phyloP scores from a whole-genome alignment of 768 basidiomycete species.

The Termitomyces bulborhizus region DNA sequence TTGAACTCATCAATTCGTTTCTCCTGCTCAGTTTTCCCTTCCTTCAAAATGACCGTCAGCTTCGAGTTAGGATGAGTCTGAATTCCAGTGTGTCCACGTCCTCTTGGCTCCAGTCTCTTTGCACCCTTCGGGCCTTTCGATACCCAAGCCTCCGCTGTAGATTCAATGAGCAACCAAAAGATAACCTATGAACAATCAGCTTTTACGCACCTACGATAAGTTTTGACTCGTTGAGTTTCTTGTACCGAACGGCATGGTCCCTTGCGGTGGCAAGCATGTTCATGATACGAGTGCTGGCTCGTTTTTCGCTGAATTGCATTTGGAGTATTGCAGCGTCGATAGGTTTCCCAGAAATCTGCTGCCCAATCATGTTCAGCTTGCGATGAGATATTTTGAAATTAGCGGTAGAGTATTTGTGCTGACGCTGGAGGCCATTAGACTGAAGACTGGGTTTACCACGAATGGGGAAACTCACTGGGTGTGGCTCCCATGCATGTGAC shows the following conservation, averaged over 20 bases:
- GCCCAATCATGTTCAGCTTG: conserved; percentile 84
- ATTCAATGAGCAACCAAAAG: conserved; percentile 1
- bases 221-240: conserved; percentile 63
- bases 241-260: conserved; percentile 75
- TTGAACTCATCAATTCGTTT: conserved; percentile 53
- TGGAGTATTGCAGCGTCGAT: conserved; percentile 95
- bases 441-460: neutral
- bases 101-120: conserved; percentile 74
- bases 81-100: conserved; percentile 75
- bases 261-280: conserved; percentile 85
- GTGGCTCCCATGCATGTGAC: conserved; percentile 20
- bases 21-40: conserved; percentile 75
- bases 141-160: conserved; percentile 88
- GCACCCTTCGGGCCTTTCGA: conserved; percentile 67
- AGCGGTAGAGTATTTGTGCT: conserved; percentile 94
- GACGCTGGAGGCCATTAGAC: conserved; percentile 2
- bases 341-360: conserved; percentile 85
- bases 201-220: conserved; percentile 73
- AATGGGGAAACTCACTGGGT: conserved; percentile 17
- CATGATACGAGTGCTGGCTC: conserved; percentile 79
- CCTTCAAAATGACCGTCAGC: conserved; percentile 69
- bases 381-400: conserved; percentile 92
- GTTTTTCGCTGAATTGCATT: conserved; percentile 94
- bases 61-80: conserved; percentile 71
- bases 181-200: neutral